Conservation (phyloP, 2,329 filamentous ascomycete genomes). For the Pseudogymnoascus destructans region DNA sequence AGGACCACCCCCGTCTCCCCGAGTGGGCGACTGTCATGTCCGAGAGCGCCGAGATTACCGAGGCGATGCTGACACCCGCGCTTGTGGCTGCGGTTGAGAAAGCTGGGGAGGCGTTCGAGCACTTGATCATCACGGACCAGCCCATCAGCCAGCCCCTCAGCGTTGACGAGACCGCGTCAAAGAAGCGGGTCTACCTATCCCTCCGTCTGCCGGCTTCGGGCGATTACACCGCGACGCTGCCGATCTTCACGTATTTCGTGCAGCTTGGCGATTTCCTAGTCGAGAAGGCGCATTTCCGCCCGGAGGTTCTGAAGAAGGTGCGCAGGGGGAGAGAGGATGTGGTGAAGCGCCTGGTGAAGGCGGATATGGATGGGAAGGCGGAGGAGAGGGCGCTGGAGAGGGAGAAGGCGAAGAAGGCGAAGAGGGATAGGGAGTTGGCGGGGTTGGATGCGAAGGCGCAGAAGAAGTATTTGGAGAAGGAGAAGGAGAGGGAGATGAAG, state of each 20-base stretch:
- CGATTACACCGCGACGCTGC: constrained; percentile 52
- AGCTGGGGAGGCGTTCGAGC: constrained; percentile 72
- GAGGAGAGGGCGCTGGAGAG: constrained; percentile 62
- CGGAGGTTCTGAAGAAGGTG: constrained; percentile 79
- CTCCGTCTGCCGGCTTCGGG: constrained; percentile 52
- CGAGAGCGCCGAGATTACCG: constrained; percentile 90
- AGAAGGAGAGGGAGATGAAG: constrained; percentile 58
- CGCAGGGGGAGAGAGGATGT: constrained; percentile 67
- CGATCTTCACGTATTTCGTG: constrained; percentile 70
- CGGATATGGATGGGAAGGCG: constrained; percentile 66
- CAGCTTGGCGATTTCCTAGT: constrained; percentile 76
- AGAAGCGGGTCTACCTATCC: constrained; percentile 76
- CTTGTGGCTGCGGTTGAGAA: constrained; percentile 65
- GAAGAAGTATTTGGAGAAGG: constrained; percentile 73
- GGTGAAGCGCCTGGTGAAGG: constrained; percentile 64
- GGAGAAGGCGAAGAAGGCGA: constrained; percentile 71
- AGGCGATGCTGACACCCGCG: constrained; percentile 75
- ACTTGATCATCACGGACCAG: constrained; percentile 80
- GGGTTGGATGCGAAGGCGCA: constrained; percentile 68
- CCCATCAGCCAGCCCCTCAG: constrained; percentile 73
- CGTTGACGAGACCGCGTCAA: constrained; percentile 68
- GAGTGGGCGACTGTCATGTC: constrained; percentile 89
- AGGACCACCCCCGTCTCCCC: constrained; percentile 83
- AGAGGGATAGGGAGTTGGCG: constrained; percentile 72
- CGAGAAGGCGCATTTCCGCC: constrained; percentile 67